Evolutionary conservation across 164 flowering plant species (phyloP).

Genomic region (Dillenia turbinata): DNA sequence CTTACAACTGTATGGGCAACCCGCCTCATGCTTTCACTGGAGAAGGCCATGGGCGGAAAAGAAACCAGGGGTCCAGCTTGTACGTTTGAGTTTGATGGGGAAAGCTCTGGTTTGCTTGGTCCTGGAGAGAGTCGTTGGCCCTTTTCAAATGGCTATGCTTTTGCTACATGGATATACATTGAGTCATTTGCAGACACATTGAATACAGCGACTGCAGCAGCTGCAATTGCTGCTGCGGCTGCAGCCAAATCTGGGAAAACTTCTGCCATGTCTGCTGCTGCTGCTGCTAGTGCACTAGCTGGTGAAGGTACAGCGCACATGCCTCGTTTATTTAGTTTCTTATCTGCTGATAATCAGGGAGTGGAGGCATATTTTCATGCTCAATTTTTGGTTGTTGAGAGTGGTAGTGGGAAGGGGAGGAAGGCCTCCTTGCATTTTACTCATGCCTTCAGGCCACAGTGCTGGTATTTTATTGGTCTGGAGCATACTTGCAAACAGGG

Average conservation of each 20-base stretch:
- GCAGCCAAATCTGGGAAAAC: slow-evolving; percentile 99
- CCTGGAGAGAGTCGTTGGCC: slow-evolving; percentile 99
- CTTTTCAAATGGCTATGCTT: slow-evolving; percentile 87
- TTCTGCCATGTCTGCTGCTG: slow-evolving; percentile 98
- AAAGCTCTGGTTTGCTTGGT: slow-evolving; percentile 97
- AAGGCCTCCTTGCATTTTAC: slow-evolving; percentile 95
- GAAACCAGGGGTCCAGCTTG: slow-evolving; percentile 88
- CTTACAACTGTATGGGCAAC: slow-evolving; percentile 69
- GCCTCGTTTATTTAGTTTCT: slow-evolving; percentile 95
- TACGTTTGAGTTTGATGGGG: slow-evolving; percentile 99
- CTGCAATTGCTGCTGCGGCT: slow-evolving; percentile 97
- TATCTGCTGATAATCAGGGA: slow-evolving; percentile 98
- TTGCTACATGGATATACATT: slow-evolving; percentile 97
- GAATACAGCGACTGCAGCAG: slow-evolving; percentile 95
- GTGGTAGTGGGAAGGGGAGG: slow-evolving; percentile 94
- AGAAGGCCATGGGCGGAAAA: slow-evolving; percentile 86
- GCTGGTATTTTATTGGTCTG: slow-evolving; percentile 96
- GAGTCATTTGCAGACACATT: slow-evolving; percentile 99
- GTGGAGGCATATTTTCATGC: slow-evolving; percentile 98
- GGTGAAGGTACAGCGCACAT: slow-evolving; percentile 99
- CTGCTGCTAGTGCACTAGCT: slow-evolving; percentile 99
- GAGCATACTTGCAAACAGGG: slow-evolving; percentile 89
- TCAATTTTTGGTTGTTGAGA: slow-evolving; percentile 96
- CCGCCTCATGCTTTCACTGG: slow-evolving; percentile 66
- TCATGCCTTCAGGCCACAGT: slow-evolving; percentile 94